A percentile compares a stretch with the other conserved stretches of the same genome.
Conservation (phyloP, 2,329 filamentous ascomycete species). For the Fusarium humuli region DNA sequence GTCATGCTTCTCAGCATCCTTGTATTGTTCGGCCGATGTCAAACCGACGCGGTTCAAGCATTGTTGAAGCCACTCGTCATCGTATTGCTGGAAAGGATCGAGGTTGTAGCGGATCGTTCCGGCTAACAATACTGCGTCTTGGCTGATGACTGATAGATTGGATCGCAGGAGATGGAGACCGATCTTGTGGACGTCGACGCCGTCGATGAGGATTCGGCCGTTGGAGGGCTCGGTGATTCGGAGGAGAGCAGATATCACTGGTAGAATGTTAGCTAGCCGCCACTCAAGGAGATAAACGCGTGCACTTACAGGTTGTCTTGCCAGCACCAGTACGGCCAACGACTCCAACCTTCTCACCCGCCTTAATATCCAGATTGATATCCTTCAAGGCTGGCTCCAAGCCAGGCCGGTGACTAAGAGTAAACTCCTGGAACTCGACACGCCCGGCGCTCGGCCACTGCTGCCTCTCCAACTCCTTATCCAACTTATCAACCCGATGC, state of each 20-base stretch:
- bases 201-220: slow-evolving; percentile 26
- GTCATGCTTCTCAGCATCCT: background rate
- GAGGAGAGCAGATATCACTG: slow-evolving; percentile 22
- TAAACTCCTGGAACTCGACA: slow-evolving; percentile 22
- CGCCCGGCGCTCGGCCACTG: slow-evolving; percentile 14
- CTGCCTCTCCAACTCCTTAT: background rate
- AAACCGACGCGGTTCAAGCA: slow-evolving; percentile 18
- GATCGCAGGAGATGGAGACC: slow-evolving; percentile 26
- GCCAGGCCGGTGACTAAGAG: slow-evolving; percentile 22
- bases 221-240: slow-evolving; percentile 24
- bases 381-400: slow-evolving; percentile 20
- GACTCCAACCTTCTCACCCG: slow-evolving; percentile 23
- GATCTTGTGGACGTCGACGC: slow-evolving; percentile 22
- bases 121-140: slow-evolving; percentile 26
- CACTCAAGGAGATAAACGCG: fast-evolving
- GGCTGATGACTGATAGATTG: slow-evolving; percentile 27
- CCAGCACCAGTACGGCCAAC: slow-evolving; percentile 28
- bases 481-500: background rate
- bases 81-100: slow-evolving; percentile 30
- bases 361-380: slow-evolving; percentile 7
- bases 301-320: slow-evolving; percentile 17
- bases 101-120: slow-evolving; percentile 29
- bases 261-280: background rate
- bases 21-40: background rate
- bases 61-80: slow-evolving; percentile 19